Base-by-base conservation (phyloP, 169 alveolate genomes). In the Eimeria maxima region DNA sequence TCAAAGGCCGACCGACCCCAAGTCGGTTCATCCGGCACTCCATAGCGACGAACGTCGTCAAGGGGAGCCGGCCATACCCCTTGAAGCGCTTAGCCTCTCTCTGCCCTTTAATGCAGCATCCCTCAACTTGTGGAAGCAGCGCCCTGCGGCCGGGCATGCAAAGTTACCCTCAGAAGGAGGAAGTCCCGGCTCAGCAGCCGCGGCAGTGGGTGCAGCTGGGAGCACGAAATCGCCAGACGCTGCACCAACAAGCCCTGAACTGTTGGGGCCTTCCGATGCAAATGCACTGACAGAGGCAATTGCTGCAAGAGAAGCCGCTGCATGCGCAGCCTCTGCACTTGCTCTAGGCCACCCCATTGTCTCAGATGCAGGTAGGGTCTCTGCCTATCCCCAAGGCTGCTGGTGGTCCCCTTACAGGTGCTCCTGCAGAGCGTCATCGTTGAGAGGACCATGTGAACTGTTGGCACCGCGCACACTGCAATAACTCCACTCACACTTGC, bases 241-340 rank as follows among this genome's bases (percentile, higher is more conserved):
- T 42, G 11, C 65, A 47, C 3, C 65, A 47, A 6, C 44, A 4
- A 44, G 16, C 44, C 57, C 67, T 78, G 88, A 78, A 78, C 13
- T 24, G 5, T 20, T 11, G 4, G 44, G 67, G 13, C 4, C 24
- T 14, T 18, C 50, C n/a, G 91, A 83, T 13, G 91, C 81, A 29
- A 14, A 63, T 38, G 57, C 27, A 33, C 5, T 63, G 81, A 63
- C 80, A n/a, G 81, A 86, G 38, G 80, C 93, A 4, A 60, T 60
- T 60, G 93, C 93, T 1, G 93, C 93, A 10, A 86, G 93, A 45
- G 93, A 86, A 14, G 93, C 93, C 14, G 93, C 93, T 18, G 93
- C 93, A 3, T 86, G 80, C 63, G 93, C 93, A 11, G 69, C 93
- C 6, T 86, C 93, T 57, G 93, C 93, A 38, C 93, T 86, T 20